Conservation (phyloP, 2,329 filamentous ascomycete species). For the Cercospora sesami region DNA sequence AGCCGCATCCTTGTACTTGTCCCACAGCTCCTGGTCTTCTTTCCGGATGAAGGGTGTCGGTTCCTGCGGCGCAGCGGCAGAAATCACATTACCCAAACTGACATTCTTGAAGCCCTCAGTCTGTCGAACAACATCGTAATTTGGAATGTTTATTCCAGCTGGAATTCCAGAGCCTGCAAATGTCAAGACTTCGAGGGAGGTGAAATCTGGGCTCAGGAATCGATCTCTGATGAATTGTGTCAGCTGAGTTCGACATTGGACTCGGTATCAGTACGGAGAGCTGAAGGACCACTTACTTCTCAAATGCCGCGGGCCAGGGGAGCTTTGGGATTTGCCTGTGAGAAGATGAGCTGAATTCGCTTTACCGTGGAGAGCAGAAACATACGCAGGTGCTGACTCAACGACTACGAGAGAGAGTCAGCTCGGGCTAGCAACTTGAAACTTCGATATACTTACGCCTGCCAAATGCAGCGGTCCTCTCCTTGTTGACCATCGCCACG, state of each 20-base stretch:
- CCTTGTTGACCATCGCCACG: slow-evolving; percentile 73
- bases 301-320: slow-evolving; percentile 84
- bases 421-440: background rate
- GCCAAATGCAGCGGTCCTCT: slow-evolving; percentile 84
- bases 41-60: slow-evolving; percentile 86
- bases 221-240: slow-evolving; percentile 57
- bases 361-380: background rate
- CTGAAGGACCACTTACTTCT: slow-evolving; percentile 59
- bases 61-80: slow-evolving; percentile 88
- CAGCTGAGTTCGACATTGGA: background rate
- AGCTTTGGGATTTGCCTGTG: slow-evolving; percentile 74
- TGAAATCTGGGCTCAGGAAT: slow-evolving; percentile 94
- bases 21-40: slow-evolving; percentile 73
- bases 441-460: slow-evolving; percentile 42
- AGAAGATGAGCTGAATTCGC: background rate
- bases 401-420: slow-evolving; percentile 57
- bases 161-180: slow-evolving; percentile 68
- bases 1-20: slow-evolving; percentile 78
- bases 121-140: slow-evolving; percentile 76
- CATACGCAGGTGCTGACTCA: slow-evolving; percentile 64
- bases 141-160: slow-evolving; percentile 51
- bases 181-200: slow-evolving; percentile 84
- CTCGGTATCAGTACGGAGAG: background rate
- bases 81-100: slow-evolving; percentile 87
- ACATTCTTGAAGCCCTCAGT: slow-evolving; percentile 90